phyloP scores from a whole-genome alignment of 345 rosid genomes.

The Gossypium stocksii region DNA sequence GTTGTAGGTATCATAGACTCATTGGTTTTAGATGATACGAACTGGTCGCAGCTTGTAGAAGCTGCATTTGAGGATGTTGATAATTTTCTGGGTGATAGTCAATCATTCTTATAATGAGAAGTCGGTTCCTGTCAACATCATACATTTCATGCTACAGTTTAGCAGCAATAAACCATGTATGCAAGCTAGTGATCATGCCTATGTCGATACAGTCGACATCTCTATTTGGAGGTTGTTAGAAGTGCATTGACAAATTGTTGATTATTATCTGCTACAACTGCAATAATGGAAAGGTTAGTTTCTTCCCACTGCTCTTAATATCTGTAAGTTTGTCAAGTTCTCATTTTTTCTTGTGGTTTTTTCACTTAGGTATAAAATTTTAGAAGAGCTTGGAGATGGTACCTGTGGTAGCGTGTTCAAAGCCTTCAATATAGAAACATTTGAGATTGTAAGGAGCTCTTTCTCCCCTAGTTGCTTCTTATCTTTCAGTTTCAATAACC shows the following conservation, averaged over 20 bases:
- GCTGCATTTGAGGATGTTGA: constrained; percentile 82
- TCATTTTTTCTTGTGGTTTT: neutral
- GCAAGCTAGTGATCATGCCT: constrained; percentile 35
- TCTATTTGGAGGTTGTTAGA: constrained; percentile 47
- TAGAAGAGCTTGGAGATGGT: constrained; percentile 93
- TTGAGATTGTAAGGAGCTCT: constrained; percentile 58
- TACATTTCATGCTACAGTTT: constrained; percentile 64
- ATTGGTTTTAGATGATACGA: constrained; percentile 42
- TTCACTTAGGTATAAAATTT: constrained; percentile 59
- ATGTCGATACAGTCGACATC: constrained; percentile 46
- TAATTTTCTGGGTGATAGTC: constrained; percentile 38
- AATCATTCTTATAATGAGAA: constrained; percentile 50
- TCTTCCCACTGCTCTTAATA: constrained; percentile 13
- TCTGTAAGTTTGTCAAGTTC: neutral
- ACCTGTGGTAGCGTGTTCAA: constrained; percentile 90
- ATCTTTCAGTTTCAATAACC: constrained; percentile 5
- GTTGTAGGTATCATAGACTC: constrained; percentile 17
- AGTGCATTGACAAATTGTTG: constrained; percentile 54
- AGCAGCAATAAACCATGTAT: constrained; percentile 34
- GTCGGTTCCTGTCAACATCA: constrained; percentile 34
- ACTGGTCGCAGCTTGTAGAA: constrained; percentile 68
- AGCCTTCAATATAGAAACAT: constrained; percentile 67
- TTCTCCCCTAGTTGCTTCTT: neutral
- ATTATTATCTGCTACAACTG: constrained; percentile 28
- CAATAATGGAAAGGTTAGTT: constrained; percentile 75